A percentile compares a stretch with the other conserved stretches of the same genome.
phyloP scores from a whole-genome alignment of 352 stramenopile genomes.

The Phytopythium sindhum region DNA sequence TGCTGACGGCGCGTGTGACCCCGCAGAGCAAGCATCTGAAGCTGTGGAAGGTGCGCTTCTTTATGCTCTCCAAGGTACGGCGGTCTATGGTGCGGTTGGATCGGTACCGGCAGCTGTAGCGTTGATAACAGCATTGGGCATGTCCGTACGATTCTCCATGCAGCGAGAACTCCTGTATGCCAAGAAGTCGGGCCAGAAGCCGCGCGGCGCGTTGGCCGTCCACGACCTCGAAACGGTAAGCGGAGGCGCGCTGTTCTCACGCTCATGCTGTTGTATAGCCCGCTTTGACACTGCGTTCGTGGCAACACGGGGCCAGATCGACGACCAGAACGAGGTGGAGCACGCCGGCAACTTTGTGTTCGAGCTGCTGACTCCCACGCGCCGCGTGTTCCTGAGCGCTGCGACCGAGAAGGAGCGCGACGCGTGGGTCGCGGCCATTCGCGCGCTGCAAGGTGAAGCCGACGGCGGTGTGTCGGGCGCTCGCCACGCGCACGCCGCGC shows the following conservation, averaged over 20 bases:
- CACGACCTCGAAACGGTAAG: conserved; percentile 65
- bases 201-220: conserved; percentile 39
- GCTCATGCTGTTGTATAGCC: neutral
- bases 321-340: conserved; percentile 77
- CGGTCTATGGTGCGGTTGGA: neutral
- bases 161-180: conserved; percentile 77
- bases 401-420: conserved; percentile 70
- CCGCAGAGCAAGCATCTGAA: conserved; percentile 80
- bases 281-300: neutral
- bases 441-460: conserved; percentile 29
- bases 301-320: conserved; percentile 37
- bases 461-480: conserved; percentile 5
- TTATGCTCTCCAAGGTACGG: conserved; percentile 67
- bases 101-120: neutral
- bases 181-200: conserved; percentile 81
- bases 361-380: conserved; percentile 50
- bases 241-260: neutral
- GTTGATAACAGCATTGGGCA: too few species aligned
- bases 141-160: too few species aligned
- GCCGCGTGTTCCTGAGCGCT: conserved; percentile 64
- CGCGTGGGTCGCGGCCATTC: conserved; percentile 61
- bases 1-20: neutral
- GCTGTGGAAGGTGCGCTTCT: conserved; percentile 86
- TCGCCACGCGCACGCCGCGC: conserved; percentile 8
- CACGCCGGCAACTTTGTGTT: conserved; percentile 78